Percentiles rank a stretch among this genome's conserved stretches.
phyloP scores from a whole-genome alignment of 2,329 filamentous ascomycete species.

The Seiridium cupressi region DNA sequence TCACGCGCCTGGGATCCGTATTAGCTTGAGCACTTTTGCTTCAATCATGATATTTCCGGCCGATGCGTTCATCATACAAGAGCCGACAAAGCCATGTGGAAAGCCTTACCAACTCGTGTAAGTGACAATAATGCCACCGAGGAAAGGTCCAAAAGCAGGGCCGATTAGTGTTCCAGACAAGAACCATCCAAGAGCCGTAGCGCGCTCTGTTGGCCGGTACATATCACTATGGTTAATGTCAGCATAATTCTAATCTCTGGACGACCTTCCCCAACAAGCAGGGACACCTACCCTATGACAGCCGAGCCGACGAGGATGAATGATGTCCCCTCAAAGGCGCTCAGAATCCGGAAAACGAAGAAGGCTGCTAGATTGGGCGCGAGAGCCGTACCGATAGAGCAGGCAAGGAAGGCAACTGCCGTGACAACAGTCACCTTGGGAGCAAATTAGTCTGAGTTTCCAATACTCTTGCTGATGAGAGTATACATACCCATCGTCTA shows the following conservation, averaged over 20 bases:
- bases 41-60: too few species aligned
- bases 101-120: conserved; percentile 54
- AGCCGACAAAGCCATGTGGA: not conserved
- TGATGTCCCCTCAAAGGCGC: conserved; percentile 72
- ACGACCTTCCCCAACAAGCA: not conserved
- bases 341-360: conserved; percentile 72
- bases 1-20: conserved; percentile 50
- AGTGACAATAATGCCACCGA: conserved; percentile 76
- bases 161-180: conserved; percentile 69
- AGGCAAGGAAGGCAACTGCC: conserved; percentile 62
- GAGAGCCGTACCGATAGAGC: conserved; percentile 71
- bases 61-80: not conserved
- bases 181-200: conserved; percentile 73
- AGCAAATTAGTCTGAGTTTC: conserved; percentile 7
- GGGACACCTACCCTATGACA: conserved; percentile 59
- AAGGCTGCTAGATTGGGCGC: conserved; percentile 70
- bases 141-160: conserved; percentile 67
- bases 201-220: conserved; percentile 65
- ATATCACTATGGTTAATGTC: conserved; percentile 44
- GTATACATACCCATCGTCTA: conserved; percentile 47
- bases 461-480: not conserved
- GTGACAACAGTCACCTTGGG: conserved; percentile 56
- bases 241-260: conserved; percentile 3
- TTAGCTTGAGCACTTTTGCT: not conserved
- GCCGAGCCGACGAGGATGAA: conserved; percentile 72